Conservation (phyloP, 2,329 filamentous ascomycete genomes). For the Aureobasidium namibiae region DNA sequence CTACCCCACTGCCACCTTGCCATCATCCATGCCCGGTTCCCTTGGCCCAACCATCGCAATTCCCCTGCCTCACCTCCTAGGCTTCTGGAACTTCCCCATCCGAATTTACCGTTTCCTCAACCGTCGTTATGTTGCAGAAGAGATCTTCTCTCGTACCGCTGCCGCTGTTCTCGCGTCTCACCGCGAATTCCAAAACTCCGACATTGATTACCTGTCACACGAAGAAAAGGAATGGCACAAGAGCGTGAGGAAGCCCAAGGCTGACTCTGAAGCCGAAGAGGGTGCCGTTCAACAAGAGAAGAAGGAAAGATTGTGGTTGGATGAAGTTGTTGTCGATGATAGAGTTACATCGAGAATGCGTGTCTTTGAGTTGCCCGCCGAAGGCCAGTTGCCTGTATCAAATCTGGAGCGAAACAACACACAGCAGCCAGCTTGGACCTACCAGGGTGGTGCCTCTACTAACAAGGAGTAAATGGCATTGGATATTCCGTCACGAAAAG, state of each 20-base stretch:
- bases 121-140: slow-evolving; percentile 74
- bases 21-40: slow-evolving; percentile 57
- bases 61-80: slow-evolving; percentile 79
- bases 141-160: slow-evolving; percentile 79
- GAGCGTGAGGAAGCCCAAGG: slow-evolving; percentile 50
- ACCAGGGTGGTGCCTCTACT: neutral
- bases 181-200: slow-evolving; percentile 54
- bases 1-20: slow-evolving; percentile 60
- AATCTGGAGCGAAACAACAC: neutral
- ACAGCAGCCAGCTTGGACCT: neutral
- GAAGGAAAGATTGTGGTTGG: slow-evolving; percentile 54
- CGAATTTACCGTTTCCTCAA: slow-evolving; percentile 84
- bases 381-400: neutral
- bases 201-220: slow-evolving; percentile 49
- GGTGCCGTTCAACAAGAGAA: slow-evolving; percentile 17
- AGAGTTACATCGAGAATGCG: slow-evolving; percentile 74
- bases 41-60: slow-evolving; percentile 68
- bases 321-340: slow-evolving; percentile 65
- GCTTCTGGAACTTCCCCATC: slow-evolving; percentile 82
- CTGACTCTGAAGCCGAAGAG: slow-evolving; percentile 34
- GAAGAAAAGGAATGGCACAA: slow-evolving; percentile 84
- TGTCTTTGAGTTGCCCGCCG: slow-evolving; percentile 56
- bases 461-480: neutral
- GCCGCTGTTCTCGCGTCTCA: slow-evolving; percentile 63
- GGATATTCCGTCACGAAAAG: neutral